Base-by-base conservation (phyloP, 345 rosid species). In the Arabidopsis suecica region DNA sequence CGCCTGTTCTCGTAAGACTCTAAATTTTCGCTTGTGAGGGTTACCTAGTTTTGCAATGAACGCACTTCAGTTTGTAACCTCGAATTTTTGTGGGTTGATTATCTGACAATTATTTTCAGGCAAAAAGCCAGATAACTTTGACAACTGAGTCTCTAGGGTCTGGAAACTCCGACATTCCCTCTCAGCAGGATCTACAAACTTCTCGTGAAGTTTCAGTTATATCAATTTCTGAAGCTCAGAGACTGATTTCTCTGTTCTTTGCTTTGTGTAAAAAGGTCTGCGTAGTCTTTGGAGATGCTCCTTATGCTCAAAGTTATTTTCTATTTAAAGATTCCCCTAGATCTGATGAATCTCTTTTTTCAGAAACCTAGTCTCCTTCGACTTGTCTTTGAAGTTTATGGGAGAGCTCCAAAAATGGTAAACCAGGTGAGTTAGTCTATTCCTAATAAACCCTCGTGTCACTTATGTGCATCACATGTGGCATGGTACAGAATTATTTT, bases 241-340 rank as follows among this genome's bases (percentile, higher is more conserved):
- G 93, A 65, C 84, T 83, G n/a, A 78, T 86, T 77, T 94, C 99
- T 76, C 81, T 94, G 77, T 90, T 84, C 85, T 94, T 90, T 68
- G 97, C 98, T 74, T 88, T 94, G 62, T 94, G 97, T 77, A 90
- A 90, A 70, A 92, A 94, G 97, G 99, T 94, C 58, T 61, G 85
- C 56, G 14, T 42, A 54, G 30, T 48, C 59, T 53, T 40, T 49
- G 58, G 34, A 42, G 55, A 20, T 58, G 33, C 69, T 76, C 54
- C 45, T 65, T 61, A 66, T 61, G 16, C 71, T 59, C 57, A 32
- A 51, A 63, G 36, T 14, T 45, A 61, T 33, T 16, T 55, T 68
- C 30, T 59, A 8, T 40, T 64, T 72, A 22, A n/a, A 49, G 42
- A 48, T 65, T 66, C 23, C 59, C 6, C 5, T 57, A 20, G 44